These are phyloP conservation scores for Stevia rebaudiana DNA, from an alignment of 140 eudicot genomes.

Conservation along the genomic window DNA sequence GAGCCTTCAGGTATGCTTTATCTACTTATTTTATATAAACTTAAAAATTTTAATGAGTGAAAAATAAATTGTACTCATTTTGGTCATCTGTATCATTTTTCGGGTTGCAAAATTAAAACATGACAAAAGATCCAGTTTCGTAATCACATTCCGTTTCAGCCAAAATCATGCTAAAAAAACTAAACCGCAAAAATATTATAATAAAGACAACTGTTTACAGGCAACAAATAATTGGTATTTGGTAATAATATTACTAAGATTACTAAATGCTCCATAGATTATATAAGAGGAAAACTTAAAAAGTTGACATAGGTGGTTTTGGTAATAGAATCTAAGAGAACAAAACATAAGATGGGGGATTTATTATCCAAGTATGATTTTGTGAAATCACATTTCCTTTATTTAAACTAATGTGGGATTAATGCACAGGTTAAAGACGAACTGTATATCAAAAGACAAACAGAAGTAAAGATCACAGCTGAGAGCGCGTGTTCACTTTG, in stretches of 20 bases:
- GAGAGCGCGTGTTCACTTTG: conserved; percentile 90
- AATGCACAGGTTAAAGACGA: conserved; percentile 68
- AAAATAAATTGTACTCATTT: background rate
- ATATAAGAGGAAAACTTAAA: background rate
- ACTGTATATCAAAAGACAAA: conserved; percentile 59
- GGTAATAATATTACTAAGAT: background rate
- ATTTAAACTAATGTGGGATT: background rate
- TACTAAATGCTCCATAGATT: background rate
- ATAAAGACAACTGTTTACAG: no score
- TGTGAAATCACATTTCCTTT: background rate
- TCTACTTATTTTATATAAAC: background rate
- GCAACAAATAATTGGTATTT: no score
- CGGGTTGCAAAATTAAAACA: background rate
- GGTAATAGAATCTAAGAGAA: background rate
- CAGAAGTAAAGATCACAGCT: conserved; percentile 59
- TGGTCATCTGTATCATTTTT: background rate
- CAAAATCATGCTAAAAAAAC: background rate
- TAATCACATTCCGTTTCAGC: background rate
- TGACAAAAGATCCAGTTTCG: background rate
- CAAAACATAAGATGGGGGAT: background rate
- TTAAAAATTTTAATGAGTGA: background rate
- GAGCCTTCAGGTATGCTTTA: conserved; percentile 67
- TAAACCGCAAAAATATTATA: background rate
- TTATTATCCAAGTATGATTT: background rate
- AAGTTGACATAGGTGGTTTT: background rate